Evolutionary conservation across 140 eudicot species (phyloP).

Genomic region (Flaveria floridana): DNA sequence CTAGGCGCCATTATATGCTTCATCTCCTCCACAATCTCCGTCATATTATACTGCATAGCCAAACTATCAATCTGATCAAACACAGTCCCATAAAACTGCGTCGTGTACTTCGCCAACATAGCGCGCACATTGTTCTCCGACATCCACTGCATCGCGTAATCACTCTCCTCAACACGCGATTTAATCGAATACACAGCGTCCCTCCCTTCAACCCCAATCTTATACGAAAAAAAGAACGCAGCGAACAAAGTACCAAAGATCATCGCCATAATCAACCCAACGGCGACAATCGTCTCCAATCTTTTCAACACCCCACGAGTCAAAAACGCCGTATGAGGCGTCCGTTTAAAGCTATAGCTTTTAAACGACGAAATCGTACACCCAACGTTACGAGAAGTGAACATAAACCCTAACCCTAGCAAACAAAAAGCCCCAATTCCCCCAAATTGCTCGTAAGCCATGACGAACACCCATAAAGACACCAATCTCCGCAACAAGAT

Average conservation of each 20-base stretch:
- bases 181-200: slow-evolving; percentile 83
- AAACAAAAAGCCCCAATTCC: not conserved
- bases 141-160: slow-evolving; percentile 90
- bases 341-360: slow-evolving; percentile 16
- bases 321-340: slow-evolving; percentile 43
- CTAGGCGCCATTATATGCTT: slow-evolving; percentile 68
- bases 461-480: slow-evolving; percentile 8
- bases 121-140: slow-evolving; percentile 66
- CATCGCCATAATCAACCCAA: slow-evolving; percentile 76
- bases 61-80: slow-evolving; percentile 75
- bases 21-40: slow-evolving; percentile 73
- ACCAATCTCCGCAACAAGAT: not conserved
- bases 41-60: slow-evolving; percentile 86
- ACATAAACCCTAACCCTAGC: slow-evolving; percentile 10
- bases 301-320: slow-evolving; percentile 69
- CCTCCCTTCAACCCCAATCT: slow-evolving; percentile 79
- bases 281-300: slow-evolving; percentile 73
- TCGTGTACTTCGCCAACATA: slow-evolving; percentile 75
- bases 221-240: slow-evolving; percentile 65
- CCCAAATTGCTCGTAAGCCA: slow-evolving; percentile 15
- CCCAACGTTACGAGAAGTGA: slow-evolving; percentile 1
- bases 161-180: slow-evolving; percentile 71
- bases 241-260: slow-evolving; percentile 64
- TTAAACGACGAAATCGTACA: slow-evolving; percentile 2
- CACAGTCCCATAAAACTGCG: slow-evolving; percentile 70